A percentile compares a stretch with the other conserved stretches of the same genome.
These are phyloP conservation scores for Termitomyces sp. DNA, from an alignment of 768 basidiomycete genomes.

Conservation along the genomic window DNA sequence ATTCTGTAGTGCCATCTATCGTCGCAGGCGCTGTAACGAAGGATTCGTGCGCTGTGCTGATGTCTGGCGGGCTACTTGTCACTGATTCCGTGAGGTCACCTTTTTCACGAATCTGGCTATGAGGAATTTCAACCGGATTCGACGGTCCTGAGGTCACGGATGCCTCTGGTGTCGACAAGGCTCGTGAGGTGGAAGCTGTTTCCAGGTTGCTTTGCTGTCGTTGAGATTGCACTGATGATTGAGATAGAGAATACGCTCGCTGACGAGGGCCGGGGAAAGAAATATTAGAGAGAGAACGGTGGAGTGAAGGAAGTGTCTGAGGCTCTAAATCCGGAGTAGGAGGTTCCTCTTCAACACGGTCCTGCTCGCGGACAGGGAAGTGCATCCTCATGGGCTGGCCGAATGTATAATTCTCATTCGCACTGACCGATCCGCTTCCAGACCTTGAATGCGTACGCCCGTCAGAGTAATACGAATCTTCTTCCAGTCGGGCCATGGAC, in stretches of 20 bases:
- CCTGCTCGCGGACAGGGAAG: slow-evolving; percentile 23
- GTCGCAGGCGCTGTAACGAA: slow-evolving; percentile 65
- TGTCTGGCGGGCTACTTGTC: slow-evolving; percentile 44
- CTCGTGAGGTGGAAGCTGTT: not conserved
- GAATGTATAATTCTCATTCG: slow-evolving; percentile 70
- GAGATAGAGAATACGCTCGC: not conserved
- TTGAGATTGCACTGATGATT: not conserved
- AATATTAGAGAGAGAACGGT: slow-evolving; percentile 9
- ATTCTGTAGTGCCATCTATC: slow-evolving; percentile 50
- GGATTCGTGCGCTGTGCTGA: slow-evolving; percentile 66
- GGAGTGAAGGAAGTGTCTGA: slow-evolving; percentile 13
- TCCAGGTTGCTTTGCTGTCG: slow-evolving; percentile 1
- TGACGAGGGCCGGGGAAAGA: slow-evolving; percentile 6
- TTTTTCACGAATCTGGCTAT: slow-evolving; percentile 5
- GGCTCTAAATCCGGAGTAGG: slow-evolving; percentile 1
- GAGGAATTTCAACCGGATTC: slow-evolving; percentile 15
- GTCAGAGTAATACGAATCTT: slow-evolving; percentile 37
- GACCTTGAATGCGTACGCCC: slow-evolving; percentile 38
- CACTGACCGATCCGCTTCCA: slow-evolving; percentile 45
- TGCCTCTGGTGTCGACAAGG: not conserved
- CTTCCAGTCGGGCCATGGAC: slow-evolving; percentile 65
- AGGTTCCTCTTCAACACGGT: slow-evolving; percentile 15
- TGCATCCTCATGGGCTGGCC: slow-evolving; percentile 49
- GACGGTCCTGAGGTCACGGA: slow-evolving; percentile 16
- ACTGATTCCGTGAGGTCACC: slow-evolving; percentile 11